Percentiles rank a stretch among this genome's conserved stretches.
These are phyloP conservation scores for Lipomyces sp. DNA, from an alignment of 805 yeast genomes.

Conservation along the genomic window DNA sequence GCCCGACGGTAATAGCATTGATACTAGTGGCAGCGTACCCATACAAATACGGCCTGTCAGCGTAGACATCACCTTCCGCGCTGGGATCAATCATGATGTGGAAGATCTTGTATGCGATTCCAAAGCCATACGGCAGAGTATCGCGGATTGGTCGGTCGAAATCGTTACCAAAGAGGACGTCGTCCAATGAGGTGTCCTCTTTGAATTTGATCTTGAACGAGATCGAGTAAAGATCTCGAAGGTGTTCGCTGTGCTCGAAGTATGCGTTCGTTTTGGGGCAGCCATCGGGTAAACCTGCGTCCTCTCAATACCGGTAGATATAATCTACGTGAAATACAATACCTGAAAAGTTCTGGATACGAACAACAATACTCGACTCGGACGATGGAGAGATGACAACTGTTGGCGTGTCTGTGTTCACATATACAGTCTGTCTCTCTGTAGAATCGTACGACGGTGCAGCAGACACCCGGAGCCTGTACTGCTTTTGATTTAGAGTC, in stretches of 20 bases:
- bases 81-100: slow-evolving; percentile 66
- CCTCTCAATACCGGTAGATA: background rate
- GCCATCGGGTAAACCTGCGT: slow-evolving; percentile 27
- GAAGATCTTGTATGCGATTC: slow-evolving; percentile 62
- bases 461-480: slow-evolving; percentile 24
- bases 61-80: slow-evolving; percentile 64
- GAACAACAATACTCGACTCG: slow-evolving; percentile 18
- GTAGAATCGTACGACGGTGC: slow-evolving; percentile 16
- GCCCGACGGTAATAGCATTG: slow-evolving; percentile 50
- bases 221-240: slow-evolving; percentile 46
- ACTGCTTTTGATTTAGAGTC: background rate
- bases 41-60: slow-evolving; percentile 65
- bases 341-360: slow-evolving; percentile 28
- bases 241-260: slow-evolving; percentile 41
- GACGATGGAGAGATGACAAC: slow-evolving; percentile 11
- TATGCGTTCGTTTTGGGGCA: slow-evolving; percentile 38
- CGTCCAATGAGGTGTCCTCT: slow-evolving; percentile 41
- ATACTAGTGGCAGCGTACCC: slow-evolving; percentile 65
- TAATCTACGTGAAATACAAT: background rate
- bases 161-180: slow-evolving; percentile 72
- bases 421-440: slow-evolving; percentile 15
- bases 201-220: slow-evolving; percentile 53
- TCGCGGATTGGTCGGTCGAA: slow-evolving; percentile 63
- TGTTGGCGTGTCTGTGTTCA: slow-evolving; percentile 27
- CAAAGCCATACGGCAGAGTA: slow-evolving; percentile 60